Base-by-base conservation (phyloP, 495 filamentous ascomycete genomes). In the Parmelia sp. region DNA sequence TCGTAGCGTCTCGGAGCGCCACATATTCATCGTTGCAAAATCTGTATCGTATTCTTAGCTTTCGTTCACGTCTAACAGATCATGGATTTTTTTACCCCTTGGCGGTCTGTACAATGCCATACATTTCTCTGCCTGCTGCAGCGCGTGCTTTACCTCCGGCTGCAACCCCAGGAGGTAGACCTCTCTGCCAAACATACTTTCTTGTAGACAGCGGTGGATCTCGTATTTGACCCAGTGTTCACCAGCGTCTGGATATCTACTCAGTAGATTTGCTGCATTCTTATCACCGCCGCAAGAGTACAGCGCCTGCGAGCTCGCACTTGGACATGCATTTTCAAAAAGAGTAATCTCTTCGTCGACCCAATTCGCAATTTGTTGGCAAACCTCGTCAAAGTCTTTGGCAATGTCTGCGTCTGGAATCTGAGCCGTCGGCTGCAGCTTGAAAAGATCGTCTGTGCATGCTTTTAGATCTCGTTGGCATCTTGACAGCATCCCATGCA, bases 381-480 rank as follows among this genome's bases (percentile, higher is more conserved):
- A 31, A 1, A 70, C 2, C 1, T 12, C n/a, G 3, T 65, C 61
- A n/a, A 57, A 68, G 0, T 31, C 7, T 5, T 39, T n/a, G 0
- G 35, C 4, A 10, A 68, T 60, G 2, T 11, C 40, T 5, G 63
- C 59, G 44, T 71, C 66, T 0, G 66, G 42, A 10, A 66, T n/a
- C 36, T 64, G 40, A 21, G 33, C 37, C 3, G 49, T 12, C 0
- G 61, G 51, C 29, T 71, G 66, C 33, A 68, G 27, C 1, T 44
- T 42, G 40, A 66, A 68, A 2, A 71, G 60, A 29, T 71, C 69
- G 39, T 68, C 56, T 25, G 68, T 66, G 49, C 69, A 70, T 10
- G n/a, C n/a, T n/a, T n/a, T n/a, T n/a, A n/a, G n/a, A n/a, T n/a
- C n/a, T n/a, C n/a, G n/a, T n/a, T n/a, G n/a, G n/a, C n/a, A n/a